Base-by-base conservation (phyloP, 352 stramenopile genomes). In the Pythium biforme region DNA sequence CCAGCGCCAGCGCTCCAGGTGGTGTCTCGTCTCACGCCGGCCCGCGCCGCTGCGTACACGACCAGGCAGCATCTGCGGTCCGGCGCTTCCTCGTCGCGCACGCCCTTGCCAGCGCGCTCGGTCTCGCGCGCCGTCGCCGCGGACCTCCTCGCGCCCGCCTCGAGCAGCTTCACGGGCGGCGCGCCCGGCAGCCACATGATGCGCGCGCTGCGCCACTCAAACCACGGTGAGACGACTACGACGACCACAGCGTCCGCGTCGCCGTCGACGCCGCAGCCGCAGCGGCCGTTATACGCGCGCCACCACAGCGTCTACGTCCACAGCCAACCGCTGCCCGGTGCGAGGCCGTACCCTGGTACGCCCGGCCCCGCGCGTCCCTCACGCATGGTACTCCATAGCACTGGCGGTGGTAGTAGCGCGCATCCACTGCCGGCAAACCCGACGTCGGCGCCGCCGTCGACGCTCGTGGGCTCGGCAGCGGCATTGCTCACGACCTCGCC, bases 401-500 rank as follows among this genome's bases (percentile, higher is more conserved):
- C 49, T 19, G 39, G 37, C 26, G 8, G 29, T 60, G 52, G 43
- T 34, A 23, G 41, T 33, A 33, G 31, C 48, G 40, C 14, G 34
- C 12, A 45, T 10, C 37, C 5, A 1, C n/a, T n/a, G 12, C 37
- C 11, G n/a, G 17, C 6, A 43, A 43, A 5, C 37, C 27, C 52
- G 34, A n/a, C 48, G 3, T 40, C 54, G 29, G 26, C 62, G 52
- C 25, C 57, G 45, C 52, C 51, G 22, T 40, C 54, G 5, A 56
- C 59, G 15, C 19, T 45, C 19, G 47, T 43, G 37, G 37, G 37
- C 37, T 43, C 54, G 20, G 49, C 46, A 8, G 26, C 53, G 0
- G 40, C 56, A 15, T 45, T 52, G 15, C 41, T 49, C n/a, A 70
- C 55, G 34, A 47, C 50, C 19, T 70, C 63, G 7, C 63, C 63